phyloP scores from a whole-genome alignment of 164 flowering plant genomes.

The Litsea cubeba region DNA sequence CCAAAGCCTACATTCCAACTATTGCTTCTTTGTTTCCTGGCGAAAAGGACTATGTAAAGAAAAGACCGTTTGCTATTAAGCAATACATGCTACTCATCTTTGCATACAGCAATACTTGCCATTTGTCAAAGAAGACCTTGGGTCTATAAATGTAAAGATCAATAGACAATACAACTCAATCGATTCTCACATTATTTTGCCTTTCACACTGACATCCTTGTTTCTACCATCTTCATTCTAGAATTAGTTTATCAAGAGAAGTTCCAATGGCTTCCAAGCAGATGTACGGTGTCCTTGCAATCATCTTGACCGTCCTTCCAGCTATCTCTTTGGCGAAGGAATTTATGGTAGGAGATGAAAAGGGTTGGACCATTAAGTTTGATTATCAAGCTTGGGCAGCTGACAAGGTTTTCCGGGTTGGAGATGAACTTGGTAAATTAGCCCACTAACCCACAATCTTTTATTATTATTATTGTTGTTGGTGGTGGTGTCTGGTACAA shows the following conservation, averaged over 20 bases:
- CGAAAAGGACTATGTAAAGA: not conserved
- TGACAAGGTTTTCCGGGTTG: constrained; percentile 19
- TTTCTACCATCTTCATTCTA: no score
- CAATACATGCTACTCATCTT: not conserved
- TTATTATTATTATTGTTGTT: not conserved
- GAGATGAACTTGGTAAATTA: constrained; percentile 24
- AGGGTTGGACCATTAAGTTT: constrained; percentile 22
- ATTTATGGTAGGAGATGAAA: constrained; percentile 11
- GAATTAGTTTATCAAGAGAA: not conserved
- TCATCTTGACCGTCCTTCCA: not conserved
- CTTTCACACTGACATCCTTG: not conserved
- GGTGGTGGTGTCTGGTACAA: not conserved
- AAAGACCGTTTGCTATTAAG: not conserved
- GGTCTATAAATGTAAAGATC: no score
- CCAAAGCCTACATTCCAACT: not conserved
- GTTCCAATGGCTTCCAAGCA: constrained; percentile 11
- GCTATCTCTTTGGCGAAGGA: constrained; percentile 3
- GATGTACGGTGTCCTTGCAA: constrained; percentile 3
- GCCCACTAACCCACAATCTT: not conserved
- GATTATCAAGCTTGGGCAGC: constrained; percentile 22
- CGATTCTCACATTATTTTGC: not conserved
- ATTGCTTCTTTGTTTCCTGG: not conserved
- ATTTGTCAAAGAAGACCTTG: not conserved
- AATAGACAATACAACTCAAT: not conserved
- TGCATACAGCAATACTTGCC: not conserved